Base-by-base conservation (phyloP, 345 rosid genomes). In the Bruguiera parviflora region DNA sequence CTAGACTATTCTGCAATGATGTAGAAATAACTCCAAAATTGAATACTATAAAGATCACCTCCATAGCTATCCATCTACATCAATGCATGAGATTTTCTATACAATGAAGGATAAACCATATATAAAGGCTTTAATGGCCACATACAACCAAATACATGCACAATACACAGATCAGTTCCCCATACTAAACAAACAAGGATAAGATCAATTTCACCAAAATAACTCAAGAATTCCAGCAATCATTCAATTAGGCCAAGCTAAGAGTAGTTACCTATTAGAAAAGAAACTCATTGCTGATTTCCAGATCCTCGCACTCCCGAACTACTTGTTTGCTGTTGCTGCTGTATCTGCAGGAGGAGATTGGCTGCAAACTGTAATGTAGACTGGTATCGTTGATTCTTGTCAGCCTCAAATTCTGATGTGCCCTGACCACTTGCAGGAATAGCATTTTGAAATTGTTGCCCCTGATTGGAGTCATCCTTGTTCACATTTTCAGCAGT, bases 281-380 rank as follows among this genome's bases (percentile, higher is more conserved):
- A 63, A 53, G 33, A 66, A 66, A 10, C 64, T 77, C 77, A 77
- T 56, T 77, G 80, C 61, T 77, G 81, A 61, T 72, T 59, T 60
- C 77, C 77, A 35, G 77, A 65, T 33, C 77, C 77, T n/a, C 11
- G 67, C 15, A 43, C 74, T 13, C 67, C 64, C 27, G 74, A 37
- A 47, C 33, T 73, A 51, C 60, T 68, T 18, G 75, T 68, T 65
- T 85, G 86, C 64, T 87, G 93, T 65, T 83, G 87, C 72, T 89
- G 95, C 75, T 95, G 96, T 79, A 95, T 83, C 79, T 88, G 97
- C 28, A 81, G 89, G 74, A 95, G 99, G 69, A 95, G 96, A 76
- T 63, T 88, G 18, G 99, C 97, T 6, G 99, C 99, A 82, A 95
- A 80, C 74, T 92, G 93, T 63, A 95, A 79, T 0, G 99, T 92